Evolutionary conservation across 1,139 yeast species (phyloP).

Genomic region (Citeromyces hawaiiensis): DNA sequence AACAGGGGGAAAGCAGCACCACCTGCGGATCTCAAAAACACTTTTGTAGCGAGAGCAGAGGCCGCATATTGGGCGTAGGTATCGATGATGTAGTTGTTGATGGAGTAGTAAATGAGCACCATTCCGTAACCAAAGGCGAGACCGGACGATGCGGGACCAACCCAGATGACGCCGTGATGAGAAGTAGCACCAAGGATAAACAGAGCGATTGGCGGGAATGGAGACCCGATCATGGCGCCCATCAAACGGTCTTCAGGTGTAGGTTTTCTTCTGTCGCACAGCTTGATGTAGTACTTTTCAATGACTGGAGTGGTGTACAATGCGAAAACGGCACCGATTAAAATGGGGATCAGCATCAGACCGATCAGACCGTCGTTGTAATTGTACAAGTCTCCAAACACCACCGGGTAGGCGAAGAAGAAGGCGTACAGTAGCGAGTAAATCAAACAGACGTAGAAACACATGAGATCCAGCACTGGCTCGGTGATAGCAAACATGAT

Average conservation of each 20-base stretch:
- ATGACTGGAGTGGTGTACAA: constrained; percentile 58
- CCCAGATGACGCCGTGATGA: constrained; percentile 72
- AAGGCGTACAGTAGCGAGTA: constrained; percentile 82
- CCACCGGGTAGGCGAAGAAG: constrained; percentile 81
- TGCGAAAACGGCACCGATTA: constrained; percentile 73
- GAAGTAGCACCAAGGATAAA: constrained; percentile 88
- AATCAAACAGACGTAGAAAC: constrained; percentile 76
- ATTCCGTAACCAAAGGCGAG: constrained; percentile 84
- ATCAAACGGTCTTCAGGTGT: constrained; percentile 78
- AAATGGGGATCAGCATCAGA: constrained; percentile 74
- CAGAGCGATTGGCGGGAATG: constrained; percentile 77
- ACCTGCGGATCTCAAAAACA: constrained; percentile 74
- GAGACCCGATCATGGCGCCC: constrained; percentile 86
- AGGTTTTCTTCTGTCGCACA: constrained; percentile 46
- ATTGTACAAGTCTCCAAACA: constrained; percentile 53
- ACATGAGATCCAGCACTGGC: constrained; percentile 73
- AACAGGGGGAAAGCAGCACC: constrained; percentile 82
- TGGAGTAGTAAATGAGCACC: constrained; percentile 78
- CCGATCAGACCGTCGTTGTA: constrained; percentile 63
- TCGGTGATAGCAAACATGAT: constrained; percentile 61
- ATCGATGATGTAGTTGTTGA: constrained; percentile 82
- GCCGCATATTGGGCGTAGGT: constrained; percentile 84
- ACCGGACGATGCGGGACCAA: constrained; percentile 89
- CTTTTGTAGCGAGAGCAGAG: constrained; percentile 81
- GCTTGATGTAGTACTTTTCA: constrained; percentile 43